phyloP scores from a whole-genome alignment of 2,329 filamentous ascomycete genomes.

The Bipolaris oryzae region DNA sequence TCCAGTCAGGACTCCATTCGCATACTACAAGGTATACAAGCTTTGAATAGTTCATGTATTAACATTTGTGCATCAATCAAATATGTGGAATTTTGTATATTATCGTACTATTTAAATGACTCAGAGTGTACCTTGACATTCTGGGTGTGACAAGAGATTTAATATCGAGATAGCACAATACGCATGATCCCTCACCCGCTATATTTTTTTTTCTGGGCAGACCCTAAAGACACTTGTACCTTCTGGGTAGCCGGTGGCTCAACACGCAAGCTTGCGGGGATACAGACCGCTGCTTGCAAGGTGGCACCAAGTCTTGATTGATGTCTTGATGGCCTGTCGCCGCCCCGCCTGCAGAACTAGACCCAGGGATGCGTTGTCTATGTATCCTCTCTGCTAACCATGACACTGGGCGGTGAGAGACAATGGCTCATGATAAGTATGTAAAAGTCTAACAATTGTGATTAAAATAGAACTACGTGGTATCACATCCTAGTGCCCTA shows the following conservation, averaged over 20 bases:
- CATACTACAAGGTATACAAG: background rate
- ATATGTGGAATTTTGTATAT: background rate
- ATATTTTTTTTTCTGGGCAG: background rate
- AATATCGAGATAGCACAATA: background rate
- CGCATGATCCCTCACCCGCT: slow-evolving; percentile 1
- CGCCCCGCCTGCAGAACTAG: background rate
- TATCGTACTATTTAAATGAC: background rate
- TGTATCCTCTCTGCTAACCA: background rate
- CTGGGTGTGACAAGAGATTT: background rate
- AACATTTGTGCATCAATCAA: background rate
- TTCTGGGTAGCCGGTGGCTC: background rate
- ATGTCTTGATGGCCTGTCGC: background rate
- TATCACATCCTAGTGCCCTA: slow-evolving; percentile 9
- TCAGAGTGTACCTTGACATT: background rate
- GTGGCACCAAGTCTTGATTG: background rate
- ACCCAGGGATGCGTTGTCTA: background rate
- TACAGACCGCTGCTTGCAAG: background rate
- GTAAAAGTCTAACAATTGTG: background rate
- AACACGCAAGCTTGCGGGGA: background rate
- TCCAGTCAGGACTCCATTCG: background rate
- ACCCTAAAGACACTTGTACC: background rate
- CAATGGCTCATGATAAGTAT: background rate
- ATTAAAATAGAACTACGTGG: slow-evolving; percentile 10
- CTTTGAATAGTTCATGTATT: too few species aligned
- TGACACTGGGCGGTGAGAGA: slow-evolving; percentile 1